phyloP scores from a whole-genome alignment of 2,329 filamentous ascomycete genomes.

The Phyllosticta ampelicida region DNA sequence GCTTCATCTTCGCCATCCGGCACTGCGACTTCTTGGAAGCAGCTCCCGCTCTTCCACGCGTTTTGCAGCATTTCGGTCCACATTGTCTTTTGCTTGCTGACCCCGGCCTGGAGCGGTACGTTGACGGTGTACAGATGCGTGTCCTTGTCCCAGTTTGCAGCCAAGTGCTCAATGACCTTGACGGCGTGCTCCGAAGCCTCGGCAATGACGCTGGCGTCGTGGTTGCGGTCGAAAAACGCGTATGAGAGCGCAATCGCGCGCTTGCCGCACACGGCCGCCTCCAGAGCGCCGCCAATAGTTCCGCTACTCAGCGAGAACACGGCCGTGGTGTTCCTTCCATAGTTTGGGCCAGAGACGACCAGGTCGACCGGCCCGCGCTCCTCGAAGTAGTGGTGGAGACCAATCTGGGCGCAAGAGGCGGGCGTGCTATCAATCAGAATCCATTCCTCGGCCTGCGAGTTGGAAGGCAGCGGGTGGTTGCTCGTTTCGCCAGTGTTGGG shows the following conservation, averaged over 20 bases:
- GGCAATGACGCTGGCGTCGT: slow-evolving; percentile 70
- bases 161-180: slow-evolving; percentile 67
- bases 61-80: slow-evolving; percentile 86
- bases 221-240: slow-evolving; percentile 77
- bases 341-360: slow-evolving; percentile 40
- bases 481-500: slow-evolving; percentile 28
- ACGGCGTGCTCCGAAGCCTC: slow-evolving; percentile 66
- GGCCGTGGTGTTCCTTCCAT: slow-evolving; percentile 40
- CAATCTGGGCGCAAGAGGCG: slow-evolving; percentile 40
- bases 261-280: slow-evolving; percentile 37
- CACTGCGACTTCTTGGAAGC: slow-evolving; percentile 70
- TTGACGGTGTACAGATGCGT: slow-evolving; percentile 88
- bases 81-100: slow-evolving; percentile 61
- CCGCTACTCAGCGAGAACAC: slow-evolving; percentile 40
- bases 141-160: slow-evolving; percentile 56
- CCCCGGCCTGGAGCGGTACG: slow-evolving; percentile 69
- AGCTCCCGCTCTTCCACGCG: slow-evolving; percentile 64
- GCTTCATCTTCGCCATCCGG: slow-evolving; percentile 45
- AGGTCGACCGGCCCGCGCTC: slow-evolving; percentile 35
- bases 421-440: slow-evolving; percentile 41
- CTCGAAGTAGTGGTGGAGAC: slow-evolving; percentile 37
- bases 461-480: slow-evolving; percentile 20
- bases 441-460: slow-evolving; percentile 35
- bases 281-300: slow-evolving; percentile 40
- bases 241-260: slow-evolving; percentile 73